Percentiles rank a stretch among this genome's conserved stretches.
These are phyloP conservation scores for Phlyctochytrium arcticum DNA, from an alignment of 192 early-diverging fungal species.

Conservation along the genomic window DNA sequence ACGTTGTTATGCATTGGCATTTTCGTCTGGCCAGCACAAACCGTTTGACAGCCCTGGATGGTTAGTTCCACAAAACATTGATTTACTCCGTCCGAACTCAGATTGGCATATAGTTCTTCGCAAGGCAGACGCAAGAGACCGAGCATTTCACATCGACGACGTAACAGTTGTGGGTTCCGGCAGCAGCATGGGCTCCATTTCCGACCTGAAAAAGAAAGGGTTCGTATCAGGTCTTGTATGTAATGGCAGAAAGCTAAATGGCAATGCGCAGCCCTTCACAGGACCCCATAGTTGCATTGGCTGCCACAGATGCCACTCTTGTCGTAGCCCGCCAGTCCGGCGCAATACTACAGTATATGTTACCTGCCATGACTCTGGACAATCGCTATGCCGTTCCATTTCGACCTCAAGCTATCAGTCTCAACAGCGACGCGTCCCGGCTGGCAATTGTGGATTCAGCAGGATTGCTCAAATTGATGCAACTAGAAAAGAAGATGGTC, in stretches of 20 bases:
- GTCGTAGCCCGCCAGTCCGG: conserved; percentile 49
- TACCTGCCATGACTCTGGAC: conserved; percentile 49
- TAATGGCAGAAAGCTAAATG: neutral
- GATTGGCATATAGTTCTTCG: conserved; percentile 31
- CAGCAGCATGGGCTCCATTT: neutral
- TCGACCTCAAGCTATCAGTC: conserved; percentile 27
- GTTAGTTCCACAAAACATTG: conserved; percentile 23
- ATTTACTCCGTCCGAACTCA: no score
- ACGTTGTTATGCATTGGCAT: conserved; percentile 46
- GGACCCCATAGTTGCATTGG: conserved; percentile 45
- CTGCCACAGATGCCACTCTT: conserved; percentile 38
- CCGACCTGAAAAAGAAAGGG: conserved; percentile 19
- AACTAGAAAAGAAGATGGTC: conserved; percentile 27
- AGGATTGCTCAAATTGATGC: conserved; percentile 49
- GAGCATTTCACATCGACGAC: conserved; percentile 53
- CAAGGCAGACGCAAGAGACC: conserved; percentile 38
- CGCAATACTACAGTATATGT: conserved; percentile 36
- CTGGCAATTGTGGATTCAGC: conserved; percentile 44
- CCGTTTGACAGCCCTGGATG: conserved; percentile 37
- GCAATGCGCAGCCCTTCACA: conserved; percentile 16
- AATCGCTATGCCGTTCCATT: conserved; percentile 39
- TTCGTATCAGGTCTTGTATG: neutral
- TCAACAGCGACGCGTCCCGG: conserved; percentile 44
- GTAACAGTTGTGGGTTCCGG: conserved; percentile 26
- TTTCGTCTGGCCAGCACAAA: conserved; percentile 33